Conservation (phyloP, 345 rosid species). For the Populus alba region DNA sequence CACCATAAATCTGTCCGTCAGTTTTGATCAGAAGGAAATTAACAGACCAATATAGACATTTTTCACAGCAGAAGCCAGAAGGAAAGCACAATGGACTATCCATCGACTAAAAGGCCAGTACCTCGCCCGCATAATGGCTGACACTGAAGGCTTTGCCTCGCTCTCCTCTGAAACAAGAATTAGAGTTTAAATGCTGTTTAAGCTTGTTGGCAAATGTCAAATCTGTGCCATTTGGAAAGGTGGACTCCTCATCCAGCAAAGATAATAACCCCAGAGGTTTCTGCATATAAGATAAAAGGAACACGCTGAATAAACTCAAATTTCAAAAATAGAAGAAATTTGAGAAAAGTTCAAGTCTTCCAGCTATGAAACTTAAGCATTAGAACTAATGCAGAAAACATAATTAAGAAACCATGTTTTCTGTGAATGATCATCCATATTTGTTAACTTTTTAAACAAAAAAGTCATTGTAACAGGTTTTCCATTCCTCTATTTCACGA, state of each 20-base stretch:
- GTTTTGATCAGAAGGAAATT: background rate
- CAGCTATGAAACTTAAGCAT: background rate
- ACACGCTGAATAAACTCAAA: background rate
- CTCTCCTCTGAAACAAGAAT: conserved; percentile 77
- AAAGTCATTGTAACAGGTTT: background rate
- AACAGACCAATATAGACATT: background rate
- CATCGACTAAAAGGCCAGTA: conserved; percentile 25
- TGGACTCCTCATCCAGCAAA: conserved; percentile 93
- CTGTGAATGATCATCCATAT: background rate
- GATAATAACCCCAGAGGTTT: conserved; percentile 90
- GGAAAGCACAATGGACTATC: background rate
- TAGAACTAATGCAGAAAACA: background rate
- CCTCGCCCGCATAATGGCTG: conserved; percentile 97
- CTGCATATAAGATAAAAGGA: conserved; percentile 41
- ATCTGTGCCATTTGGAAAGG: conserved; percentile 94
- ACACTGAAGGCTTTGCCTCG: conserved; percentile 78
- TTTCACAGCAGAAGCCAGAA: background rate
- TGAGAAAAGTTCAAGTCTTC: background rate
- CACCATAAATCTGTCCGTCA: background rate
- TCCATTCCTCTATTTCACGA: background rate
- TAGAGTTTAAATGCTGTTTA: conserved; percentile 73
- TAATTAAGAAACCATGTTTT: background rate
- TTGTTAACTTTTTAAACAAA: background rate
- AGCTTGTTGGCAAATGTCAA: conserved; percentile 93
- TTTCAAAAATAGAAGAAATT: background rate